These are phyloP conservation scores for Starmerella tilneyi DNA, from an alignment of 805 yeast genomes.

Conservation along the genomic window DNA sequence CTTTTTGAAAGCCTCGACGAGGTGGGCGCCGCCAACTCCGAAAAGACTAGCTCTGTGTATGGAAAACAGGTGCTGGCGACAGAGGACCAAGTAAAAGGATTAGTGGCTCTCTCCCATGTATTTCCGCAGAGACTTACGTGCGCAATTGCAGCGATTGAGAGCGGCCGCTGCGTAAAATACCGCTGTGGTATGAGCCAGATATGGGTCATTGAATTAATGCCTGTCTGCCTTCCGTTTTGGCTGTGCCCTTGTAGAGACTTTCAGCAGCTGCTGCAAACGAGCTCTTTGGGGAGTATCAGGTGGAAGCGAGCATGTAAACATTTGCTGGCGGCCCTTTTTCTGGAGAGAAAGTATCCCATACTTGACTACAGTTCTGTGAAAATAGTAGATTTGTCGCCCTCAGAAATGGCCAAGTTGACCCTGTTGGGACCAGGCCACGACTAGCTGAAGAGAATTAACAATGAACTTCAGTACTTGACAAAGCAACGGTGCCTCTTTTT, in stretches of 20 bases:
- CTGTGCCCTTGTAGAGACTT: conserved; percentile 22
- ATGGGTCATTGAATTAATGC: background rate
- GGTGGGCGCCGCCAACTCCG: background rate
- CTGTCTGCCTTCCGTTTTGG: conserved; percentile 20
- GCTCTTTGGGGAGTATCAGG: background rate
- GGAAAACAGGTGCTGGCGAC: conserved; percentile 10
- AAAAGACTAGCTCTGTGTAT: background rate
- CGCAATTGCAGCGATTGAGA: conserved; percentile 24
- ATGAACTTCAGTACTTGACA: too few relatives aligned
- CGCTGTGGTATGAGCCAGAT: background rate
- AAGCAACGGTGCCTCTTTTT: too few relatives aligned
- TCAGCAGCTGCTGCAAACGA: background rate
- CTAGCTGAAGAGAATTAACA: background rate
- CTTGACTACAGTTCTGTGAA: background rate
- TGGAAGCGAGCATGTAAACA: conserved; percentile 22
- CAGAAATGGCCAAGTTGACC: background rate
- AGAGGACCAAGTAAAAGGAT: conserved; percentile 10
- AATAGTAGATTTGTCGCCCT: background rate
- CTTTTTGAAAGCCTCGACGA: conserved; percentile 13
- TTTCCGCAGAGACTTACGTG: conserved; percentile 20
- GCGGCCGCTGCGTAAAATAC: conserved; percentile 8
- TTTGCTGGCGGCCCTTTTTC: conserved; percentile 21
- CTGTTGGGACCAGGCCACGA: conserved; percentile 3
- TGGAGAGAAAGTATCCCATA: conserved; percentile 10
- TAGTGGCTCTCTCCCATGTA: conserved; percentile 21